Percentiles rank a stretch among this genome's conserved stretches.
phyloP scores from a whole-genome alignment of 805 yeast species.

The Scheffersomyces stipitis region DNA sequence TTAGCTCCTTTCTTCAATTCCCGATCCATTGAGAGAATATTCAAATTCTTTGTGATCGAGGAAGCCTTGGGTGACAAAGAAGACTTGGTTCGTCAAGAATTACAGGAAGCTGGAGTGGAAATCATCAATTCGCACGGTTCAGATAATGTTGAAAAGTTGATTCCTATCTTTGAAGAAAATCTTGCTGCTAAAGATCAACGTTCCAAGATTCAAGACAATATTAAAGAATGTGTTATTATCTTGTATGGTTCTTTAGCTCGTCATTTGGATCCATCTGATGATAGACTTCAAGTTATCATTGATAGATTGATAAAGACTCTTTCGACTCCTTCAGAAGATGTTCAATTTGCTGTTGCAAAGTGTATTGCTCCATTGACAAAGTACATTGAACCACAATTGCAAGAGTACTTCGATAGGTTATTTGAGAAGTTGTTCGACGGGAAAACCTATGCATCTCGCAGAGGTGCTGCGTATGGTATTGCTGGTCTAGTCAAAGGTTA shows the following conservation, averaged over 20 bases:
- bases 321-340: conserved; percentile 85
- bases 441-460: conserved; percentile 50
- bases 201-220: conserved; percentile 52
- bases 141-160: conserved; percentile 63
- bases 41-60: conserved; percentile 60
- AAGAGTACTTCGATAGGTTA: conserved; percentile 55
- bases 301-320: conserved; percentile 71
- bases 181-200: conserved; percentile 51
- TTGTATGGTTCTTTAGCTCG: conserved; percentile 90
- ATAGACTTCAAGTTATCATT: conserved; percentile 63
- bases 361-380: conserved; percentile 82
- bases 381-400: conserved; percentile 50
- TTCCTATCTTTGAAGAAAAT: conserved; percentile 77
- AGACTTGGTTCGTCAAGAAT: conserved; percentile 69
- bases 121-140: conserved; percentile 69
- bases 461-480: conserved; percentile 96
- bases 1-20: conserved; percentile 49
- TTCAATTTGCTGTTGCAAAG: conserved; percentile 83
- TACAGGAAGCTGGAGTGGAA: conserved; percentile 86
- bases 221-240: conserved; percentile 79
- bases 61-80: conserved; percentile 77
- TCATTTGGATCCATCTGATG: conserved; percentile 68
- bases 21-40: conserved; percentile 50
- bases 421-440: conserved; percentile 61
- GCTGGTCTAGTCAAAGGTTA: conserved; percentile 91